A percentile compares a stretch with the other conserved stretches of the same genome.
These are phyloP conservation scores for Cronartium quercuum DNA, from an alignment of 1,284 basidiomycete species.

Conservation along the genomic window DNA sequence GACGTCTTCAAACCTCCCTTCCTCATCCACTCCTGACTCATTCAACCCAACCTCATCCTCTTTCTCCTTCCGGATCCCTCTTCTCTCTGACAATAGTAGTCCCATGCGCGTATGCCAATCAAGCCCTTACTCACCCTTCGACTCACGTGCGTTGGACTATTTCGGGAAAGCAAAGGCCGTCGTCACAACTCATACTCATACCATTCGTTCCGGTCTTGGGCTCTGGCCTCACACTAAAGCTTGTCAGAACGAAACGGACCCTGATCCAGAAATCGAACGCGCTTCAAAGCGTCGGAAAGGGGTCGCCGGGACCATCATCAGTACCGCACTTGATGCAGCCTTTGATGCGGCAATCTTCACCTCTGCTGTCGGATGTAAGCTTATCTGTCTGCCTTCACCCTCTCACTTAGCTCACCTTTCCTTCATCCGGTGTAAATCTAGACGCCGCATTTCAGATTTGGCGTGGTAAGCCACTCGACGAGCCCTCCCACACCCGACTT, in stretches of 20 bases:
- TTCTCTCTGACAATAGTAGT: too few species aligned
- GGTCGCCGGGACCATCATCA: conserved; percentile 23
- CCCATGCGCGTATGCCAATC: not conserved
- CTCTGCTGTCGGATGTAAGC: conserved; percentile 34
- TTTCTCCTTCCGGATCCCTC: not conserved
- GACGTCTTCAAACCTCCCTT: too few species aligned
- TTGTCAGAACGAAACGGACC: not conserved
- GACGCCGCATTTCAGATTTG: conserved; percentile 35
- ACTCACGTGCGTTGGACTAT: not conserved
- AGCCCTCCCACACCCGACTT: not conserved
- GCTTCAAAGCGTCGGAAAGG: conserved; percentile 20
- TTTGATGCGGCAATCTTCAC: conserved; percentile 36
- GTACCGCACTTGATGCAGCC: conserved; percentile 2
- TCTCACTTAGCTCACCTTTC: not conserved
- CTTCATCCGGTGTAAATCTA: not conserved
- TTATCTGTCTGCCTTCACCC: not conserved
- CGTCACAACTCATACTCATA: not conserved
- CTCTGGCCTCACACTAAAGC: not conserved
- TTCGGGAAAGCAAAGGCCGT: not conserved
- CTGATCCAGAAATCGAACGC: not conserved
- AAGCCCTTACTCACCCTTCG: not conserved
- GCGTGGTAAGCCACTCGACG: conserved; percentile 11
- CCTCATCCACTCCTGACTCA: not conserved
- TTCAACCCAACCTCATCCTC: not conserved
- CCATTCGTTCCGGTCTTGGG: not conserved